Conservation (phyloP, 139 green algal genomes). For the Prasinococcaceae sp. region DNA sequence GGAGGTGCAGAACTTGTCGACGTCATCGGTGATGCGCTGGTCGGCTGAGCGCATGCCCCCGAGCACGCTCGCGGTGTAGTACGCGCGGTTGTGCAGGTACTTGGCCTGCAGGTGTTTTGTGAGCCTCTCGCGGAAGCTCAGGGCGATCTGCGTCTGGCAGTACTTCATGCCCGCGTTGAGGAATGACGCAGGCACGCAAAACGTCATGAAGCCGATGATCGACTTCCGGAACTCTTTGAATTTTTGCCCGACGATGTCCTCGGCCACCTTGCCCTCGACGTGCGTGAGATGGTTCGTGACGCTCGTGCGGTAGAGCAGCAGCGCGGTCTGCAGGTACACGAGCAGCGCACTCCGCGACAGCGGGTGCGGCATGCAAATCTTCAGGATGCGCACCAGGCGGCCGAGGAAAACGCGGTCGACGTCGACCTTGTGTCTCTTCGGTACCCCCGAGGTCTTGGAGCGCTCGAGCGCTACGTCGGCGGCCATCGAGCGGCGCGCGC, state of each 20-base stretch:
- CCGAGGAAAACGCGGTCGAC: slow-evolving; percentile 6
- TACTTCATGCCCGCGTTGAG: slow-evolving; percentile 87
- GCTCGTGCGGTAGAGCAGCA: not conserved
- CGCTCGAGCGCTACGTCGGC: too few species aligned
- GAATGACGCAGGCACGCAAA: slow-evolving; percentile 50
- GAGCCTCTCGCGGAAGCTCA: slow-evolving; percentile 39
- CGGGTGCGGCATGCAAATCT: not conserved
- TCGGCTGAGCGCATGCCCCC: slow-evolving; percentile 76
- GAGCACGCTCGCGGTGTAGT: slow-evolving; percentile 77
- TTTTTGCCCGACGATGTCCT: too few species aligned
- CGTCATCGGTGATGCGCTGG: slow-evolving; percentile 84
- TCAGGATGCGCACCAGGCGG: not conserved
- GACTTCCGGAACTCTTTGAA: too few species aligned
- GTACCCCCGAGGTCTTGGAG: too few species aligned
- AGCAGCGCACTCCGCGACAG: not conserved
- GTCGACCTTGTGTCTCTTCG: too few species aligned
- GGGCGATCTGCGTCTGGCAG: slow-evolving; percentile 74
- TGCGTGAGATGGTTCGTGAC: slow-evolving; percentile 1
- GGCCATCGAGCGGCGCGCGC: too few species aligned
- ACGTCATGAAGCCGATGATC: not conserved
- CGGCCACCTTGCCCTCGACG: not conserved
- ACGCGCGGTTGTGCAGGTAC: slow-evolving; percentile 75
- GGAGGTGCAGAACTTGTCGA: slow-evolving; percentile 77
- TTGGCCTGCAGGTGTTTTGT: slow-evolving; percentile 60
- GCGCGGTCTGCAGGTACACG: not conserved